A percentile compares a stretch with the other conserved stretches of the same genome.
phyloP scores from a whole-genome alignment of 2,329 filamentous ascomycete species.

The Colletotrichum truncatum region DNA sequence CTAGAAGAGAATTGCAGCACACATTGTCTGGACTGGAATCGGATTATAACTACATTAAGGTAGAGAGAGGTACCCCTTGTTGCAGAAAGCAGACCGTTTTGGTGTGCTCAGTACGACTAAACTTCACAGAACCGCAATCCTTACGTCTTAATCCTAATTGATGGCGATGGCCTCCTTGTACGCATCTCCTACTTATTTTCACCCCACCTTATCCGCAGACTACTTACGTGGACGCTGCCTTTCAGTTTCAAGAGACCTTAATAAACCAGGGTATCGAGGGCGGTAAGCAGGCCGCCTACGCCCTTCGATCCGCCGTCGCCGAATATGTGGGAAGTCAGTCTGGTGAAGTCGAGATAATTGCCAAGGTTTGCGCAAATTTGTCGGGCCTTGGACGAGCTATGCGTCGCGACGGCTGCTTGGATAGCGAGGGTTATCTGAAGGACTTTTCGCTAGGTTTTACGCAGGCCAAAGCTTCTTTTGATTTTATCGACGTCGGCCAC shows the following conservation, averaged over 20 bases:
- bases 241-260: conserved; percentile 66
- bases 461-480: conserved; percentile 66
- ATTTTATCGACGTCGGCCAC: conserved; percentile 70
- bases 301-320: conserved; percentile 57
- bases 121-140: conserved; percentile 59
- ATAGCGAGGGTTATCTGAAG: conserved; percentile 54
- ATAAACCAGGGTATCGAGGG: conserved; percentile 64
- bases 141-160: conserved; percentile 69
- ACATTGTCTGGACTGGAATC: conserved; percentile 49
- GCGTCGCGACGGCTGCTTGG: conserved; percentile 56
- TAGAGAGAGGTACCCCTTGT: conserved; percentile 39
- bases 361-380: conserved; percentile 66
- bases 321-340: conserved; percentile 54
- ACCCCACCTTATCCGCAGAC: not conserved
- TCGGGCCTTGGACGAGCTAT: conserved; percentile 59
- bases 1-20: conserved; percentile 60
- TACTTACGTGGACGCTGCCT: conserved; percentile 11
- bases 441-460: conserved; percentile 70
- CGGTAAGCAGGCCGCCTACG: conserved; percentile 60
- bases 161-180: conserved; percentile 71
- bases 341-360: conserved; percentile 61
- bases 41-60: conserved; percentile 56
- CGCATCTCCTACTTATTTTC: conserved; percentile 13
- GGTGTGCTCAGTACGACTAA: conserved; percentile 2
- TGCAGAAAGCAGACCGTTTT: conserved; percentile 4